phyloP scores from a whole-genome alignment of 2,329 filamentous ascomycete species.

The Podosphaera fusca region DNA sequence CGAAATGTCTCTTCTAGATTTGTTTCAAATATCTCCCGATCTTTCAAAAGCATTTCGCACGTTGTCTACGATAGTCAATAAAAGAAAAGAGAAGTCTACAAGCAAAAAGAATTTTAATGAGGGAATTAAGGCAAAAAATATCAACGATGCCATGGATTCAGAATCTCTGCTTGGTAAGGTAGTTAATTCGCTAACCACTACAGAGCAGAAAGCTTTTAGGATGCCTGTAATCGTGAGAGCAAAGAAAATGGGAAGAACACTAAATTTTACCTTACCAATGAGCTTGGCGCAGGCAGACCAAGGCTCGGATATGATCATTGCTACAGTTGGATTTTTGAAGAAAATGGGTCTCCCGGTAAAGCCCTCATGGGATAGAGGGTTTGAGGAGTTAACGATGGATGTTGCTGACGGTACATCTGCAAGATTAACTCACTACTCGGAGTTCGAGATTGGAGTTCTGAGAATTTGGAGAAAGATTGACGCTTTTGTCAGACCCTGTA shows the following conservation, averaged over 20 bases:
- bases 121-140: no score
- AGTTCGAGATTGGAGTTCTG: not conserved
- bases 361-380: no score
- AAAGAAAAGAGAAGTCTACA: no score
- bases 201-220: no score
- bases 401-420: not conserved
- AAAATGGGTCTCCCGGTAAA: not conserved
- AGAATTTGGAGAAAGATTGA: not conserved
- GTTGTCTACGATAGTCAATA: no score
- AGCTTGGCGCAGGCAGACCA: not conserved
- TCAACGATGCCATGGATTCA: no score
- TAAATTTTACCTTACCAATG: not conserved
- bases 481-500: not conserved
- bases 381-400: not conserved
- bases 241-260: not conserved
- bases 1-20: no score
- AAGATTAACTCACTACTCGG: not conserved
- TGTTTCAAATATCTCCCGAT: no score
- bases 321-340: not conserved
- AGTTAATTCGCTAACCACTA: no score
- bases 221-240: not conserved
- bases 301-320: not conserved
- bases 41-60: no score
- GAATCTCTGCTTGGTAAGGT: no score
- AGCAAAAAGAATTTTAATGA: no score